phyloP scores from a whole-genome alignment of 1,284 basidiomycete genomes.

The Austropuccinia psidii region DNA sequence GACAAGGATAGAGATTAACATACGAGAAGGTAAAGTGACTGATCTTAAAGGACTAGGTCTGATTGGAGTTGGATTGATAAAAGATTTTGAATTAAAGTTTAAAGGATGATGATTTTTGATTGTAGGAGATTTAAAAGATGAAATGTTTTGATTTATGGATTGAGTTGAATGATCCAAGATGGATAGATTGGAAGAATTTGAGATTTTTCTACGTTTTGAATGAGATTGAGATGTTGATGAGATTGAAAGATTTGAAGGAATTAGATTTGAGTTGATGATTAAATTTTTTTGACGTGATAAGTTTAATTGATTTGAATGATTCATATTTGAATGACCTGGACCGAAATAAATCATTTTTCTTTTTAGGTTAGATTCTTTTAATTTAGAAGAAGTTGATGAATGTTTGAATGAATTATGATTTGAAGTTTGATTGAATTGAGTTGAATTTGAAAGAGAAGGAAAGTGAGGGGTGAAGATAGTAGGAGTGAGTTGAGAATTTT shows the following conservation, averaged over 20 bases:
- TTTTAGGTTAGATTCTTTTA: background rate
- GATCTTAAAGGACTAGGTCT: slow-evolving; percentile 21
- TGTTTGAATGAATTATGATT: background rate
- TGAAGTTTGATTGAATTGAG: background rate
- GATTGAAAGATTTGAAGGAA: background rate
- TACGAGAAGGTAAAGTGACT: slow-evolving; percentile 25
- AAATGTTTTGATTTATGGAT: background rate
- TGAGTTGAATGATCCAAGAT: background rate
- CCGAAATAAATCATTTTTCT: slow-evolving; percentile 5
- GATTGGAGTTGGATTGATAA: background rate
- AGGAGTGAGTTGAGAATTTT: too few species aligned
- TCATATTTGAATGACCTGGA: slow-evolving; percentile 14
- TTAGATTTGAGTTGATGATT: background rate
- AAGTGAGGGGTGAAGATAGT: slow-evolving; percentile 20
- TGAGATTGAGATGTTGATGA: background rate
- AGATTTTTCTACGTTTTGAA: background rate
- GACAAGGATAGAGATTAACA: too few species aligned
- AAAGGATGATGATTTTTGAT: background rate
- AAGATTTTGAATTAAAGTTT: background rate
- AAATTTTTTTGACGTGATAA: background rate
- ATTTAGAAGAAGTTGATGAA: background rate
- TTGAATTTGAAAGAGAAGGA: slow-evolving; percentile 1
- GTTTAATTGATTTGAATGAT: background rate
- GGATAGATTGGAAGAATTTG: background rate
- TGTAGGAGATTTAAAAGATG: background rate